Percentiles rank a stretch among this genome's conserved stretches.
Evolutionary conservation across 1,284 basidiomycete genomes (phyloP).

Genomic region (Ganoderma lingzhi): DNA sequence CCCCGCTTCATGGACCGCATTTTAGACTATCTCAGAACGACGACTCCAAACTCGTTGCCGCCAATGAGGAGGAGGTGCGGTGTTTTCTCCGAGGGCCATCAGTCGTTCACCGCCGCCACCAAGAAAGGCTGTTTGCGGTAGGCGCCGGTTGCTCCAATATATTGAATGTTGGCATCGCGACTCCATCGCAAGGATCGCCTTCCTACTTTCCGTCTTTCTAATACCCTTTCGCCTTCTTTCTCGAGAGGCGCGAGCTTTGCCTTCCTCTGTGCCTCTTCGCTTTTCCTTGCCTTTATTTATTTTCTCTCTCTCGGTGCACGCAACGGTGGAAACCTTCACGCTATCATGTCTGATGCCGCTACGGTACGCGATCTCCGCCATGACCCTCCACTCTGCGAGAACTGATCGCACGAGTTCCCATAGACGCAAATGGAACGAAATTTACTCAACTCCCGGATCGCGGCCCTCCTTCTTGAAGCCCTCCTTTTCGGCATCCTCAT

Average conservation of each 20-base stretch:
- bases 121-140: neutral
- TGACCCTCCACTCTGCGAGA: neutral
- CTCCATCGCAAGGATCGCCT: neutral
- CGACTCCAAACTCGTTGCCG: neutral
- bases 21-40: neutral
- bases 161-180: neutral
- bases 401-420: neutral
- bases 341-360: neutral
- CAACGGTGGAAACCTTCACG: neutral
- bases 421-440: neutral
- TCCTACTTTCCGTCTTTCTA: neutral
- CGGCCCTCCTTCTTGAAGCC: conserved; percentile 24
- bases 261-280: neutral
- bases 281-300: neutral
- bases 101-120: neutral
- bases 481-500: conserved; percentile 22
- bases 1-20: neutral
- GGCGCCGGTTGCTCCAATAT: neutral
- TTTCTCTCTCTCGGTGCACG: neutral
- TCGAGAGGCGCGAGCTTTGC: neutral
- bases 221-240: neutral
- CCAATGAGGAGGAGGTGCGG: neutral
- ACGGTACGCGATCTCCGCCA: neutral
- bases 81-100: neutral
- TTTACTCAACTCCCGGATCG: conserved; percentile 1